Conservation (phyloP, 352 stramenopile genomes). For the Pythium chondricola region DNA sequence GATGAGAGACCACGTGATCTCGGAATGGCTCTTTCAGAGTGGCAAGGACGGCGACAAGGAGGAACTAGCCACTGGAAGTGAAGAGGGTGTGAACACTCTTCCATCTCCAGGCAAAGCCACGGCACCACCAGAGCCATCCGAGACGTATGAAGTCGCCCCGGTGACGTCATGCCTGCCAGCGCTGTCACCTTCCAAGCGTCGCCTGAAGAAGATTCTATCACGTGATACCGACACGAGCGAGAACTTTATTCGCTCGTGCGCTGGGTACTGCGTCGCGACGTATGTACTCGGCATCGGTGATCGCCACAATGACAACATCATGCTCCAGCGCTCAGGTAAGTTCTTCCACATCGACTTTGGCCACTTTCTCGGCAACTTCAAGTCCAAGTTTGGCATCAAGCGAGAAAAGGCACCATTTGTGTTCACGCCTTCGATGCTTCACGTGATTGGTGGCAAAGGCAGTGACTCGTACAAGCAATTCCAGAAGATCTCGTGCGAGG, state of each 20-base stretch:
- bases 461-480: constrained; percentile 75
- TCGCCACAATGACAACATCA: constrained; percentile 94
- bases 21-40: constrained; percentile 63
- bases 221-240: constrained; percentile 58
- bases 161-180: constrained; percentile 45
- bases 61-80: too few species aligned
- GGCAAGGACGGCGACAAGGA: background rate
- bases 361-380: constrained; percentile 95
- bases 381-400: constrained; percentile 90
- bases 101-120: too few species aligned
- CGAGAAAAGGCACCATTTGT: constrained; percentile 88
- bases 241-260: constrained; percentile 87
- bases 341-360: constrained; percentile 97
- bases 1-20: constrained; percentile 48
- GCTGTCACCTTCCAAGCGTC: constrained; percentile 34
- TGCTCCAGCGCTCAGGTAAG: constrained; percentile 90
- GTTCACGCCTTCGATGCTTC: constrained; percentile 88
- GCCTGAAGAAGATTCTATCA: constrained; percentile 22
- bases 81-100: too few species aligned
- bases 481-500: constrained; percentile 49
- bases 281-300: constrained; percentile 93
- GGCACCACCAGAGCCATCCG: background rate
- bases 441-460: constrained; percentile 79
- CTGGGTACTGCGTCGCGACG: constrained; percentile 91
- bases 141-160: background rate